Evolutionary conservation across 164 flowering plant species (phyloP).

Genomic region (Dillenia turbinata): DNA sequence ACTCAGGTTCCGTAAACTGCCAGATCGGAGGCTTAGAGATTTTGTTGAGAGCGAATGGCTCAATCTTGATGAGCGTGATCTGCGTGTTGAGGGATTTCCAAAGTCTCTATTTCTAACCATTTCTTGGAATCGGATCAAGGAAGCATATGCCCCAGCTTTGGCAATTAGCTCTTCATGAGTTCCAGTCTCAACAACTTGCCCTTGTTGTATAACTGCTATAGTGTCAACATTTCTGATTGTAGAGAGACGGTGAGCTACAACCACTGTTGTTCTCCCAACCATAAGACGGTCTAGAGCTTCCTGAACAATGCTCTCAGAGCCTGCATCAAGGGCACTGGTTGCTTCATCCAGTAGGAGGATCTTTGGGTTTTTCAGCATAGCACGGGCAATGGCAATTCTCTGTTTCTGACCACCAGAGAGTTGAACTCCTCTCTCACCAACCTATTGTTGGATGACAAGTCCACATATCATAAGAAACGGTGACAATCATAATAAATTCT

Average conservation of each 20-base stretch:
- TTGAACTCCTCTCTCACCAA: conserved; percentile 95
- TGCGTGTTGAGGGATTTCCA: conserved; percentile 61
- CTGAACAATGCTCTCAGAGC: conserved; percentile 92
- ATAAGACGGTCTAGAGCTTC: conserved; percentile 94
- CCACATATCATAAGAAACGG: too few species aligned
- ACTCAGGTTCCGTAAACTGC: conserved; percentile 89
- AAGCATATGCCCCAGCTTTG: conserved; percentile 83
- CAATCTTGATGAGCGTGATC: conserved; percentile 76
- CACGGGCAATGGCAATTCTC: conserved; percentile 97
- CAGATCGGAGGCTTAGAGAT: conserved; percentile 88
- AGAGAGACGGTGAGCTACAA: conserved; percentile 96
- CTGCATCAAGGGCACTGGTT: conserved; percentile 95
- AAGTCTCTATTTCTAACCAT: conserved; percentile 74
- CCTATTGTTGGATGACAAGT: conserved; percentile 32
- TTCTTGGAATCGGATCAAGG: conserved; percentile 87
- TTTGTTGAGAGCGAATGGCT: conserved; percentile 94
- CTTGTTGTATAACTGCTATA: conserved; percentile 94
- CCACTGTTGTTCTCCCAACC: conserved; percentile 95
- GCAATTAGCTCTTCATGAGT: conserved; percentile 84
- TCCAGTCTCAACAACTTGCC: conserved; percentile 89
- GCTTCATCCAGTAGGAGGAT: conserved; percentile 97
- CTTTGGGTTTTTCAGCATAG: conserved; percentile 90
- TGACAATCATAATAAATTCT: too few species aligned
- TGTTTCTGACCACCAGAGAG: conserved; percentile 99
- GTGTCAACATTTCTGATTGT: conserved; percentile 87